Base-by-base conservation (phyloP, 768 basidiomycete genomes). In the Boletus vermiculosoides region DNA sequence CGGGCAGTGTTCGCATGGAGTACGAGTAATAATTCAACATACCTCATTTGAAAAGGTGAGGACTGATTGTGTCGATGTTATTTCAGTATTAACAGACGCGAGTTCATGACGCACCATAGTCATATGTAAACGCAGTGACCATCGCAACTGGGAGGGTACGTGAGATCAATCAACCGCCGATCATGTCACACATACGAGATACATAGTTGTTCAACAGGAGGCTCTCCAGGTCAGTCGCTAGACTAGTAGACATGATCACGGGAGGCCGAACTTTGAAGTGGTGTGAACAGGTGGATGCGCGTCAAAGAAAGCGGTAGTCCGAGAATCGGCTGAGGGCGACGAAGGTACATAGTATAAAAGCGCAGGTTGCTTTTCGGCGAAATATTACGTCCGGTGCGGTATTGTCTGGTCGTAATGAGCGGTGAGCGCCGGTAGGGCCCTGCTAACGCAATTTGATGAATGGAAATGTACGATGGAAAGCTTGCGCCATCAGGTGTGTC, bases 1-100 rank as follows among this genome's bases (percentile, higher is more conserved):
- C 4, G 2, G 12, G 8, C 2, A 22, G 22, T 18, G 33, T 41
- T 36, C 2, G 23, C 11, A 28, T 30, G 13, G 34, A 42, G 31
- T 2, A 13, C 15, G 3, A 30, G 6, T 28, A 28, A 42, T 4
- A 33, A 44, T 12, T 23, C 2, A n/a, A 42, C 1, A 16, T 55
- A 61, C 60, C 60, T 61, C 60, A 0, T 13, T 11, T 16, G 50
- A 10, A 41, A 61, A 8, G 5, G 54, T 61, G 44, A 61, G 50
- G 31, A 46, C 60, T 61, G 42, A 23, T 45, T 1, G 23, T 5
- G n/a, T 23, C 25, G 2, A 44, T 10, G 30, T 55, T 8, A 48
- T 23, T 23, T 5, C 1, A 2, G 13, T 23, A 15, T 18, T 23
- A 18, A 39, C 5, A 1, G 8, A 41, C 10, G 11, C 23, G 12